Percentiles rank a stretch among this genome's conserved stretches.
phyloP scores from a whole-genome alignment of 2,329 filamentous ascomycete species.

The Ustulina deusta region DNA sequence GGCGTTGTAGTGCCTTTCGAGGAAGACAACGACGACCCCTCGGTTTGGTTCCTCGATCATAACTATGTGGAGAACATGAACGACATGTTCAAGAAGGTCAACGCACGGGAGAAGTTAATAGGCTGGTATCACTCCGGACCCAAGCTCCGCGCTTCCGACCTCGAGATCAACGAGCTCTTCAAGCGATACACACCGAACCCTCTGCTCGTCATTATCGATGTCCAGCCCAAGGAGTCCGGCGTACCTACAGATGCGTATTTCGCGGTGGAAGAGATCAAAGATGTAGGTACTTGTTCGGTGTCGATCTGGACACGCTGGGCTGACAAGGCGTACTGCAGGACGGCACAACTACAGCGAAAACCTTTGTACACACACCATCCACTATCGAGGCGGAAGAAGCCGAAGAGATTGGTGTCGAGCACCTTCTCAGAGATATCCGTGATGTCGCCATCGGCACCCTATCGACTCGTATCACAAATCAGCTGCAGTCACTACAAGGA shows the following conservation, averaged over 20 bases:
- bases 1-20: constrained; percentile 85
- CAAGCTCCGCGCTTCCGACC: constrained; percentile 93
- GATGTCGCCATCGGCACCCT: constrained; percentile 97
- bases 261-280: constrained; percentile 99
- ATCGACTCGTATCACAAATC: constrained; percentile 95
- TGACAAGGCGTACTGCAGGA: constrained; percentile 69
- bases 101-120: constrained; percentile 97
- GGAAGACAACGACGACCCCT: constrained; percentile 98
- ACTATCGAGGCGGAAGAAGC: constrained; percentile 99
- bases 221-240: constrained; percentile 96
- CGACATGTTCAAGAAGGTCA: constrained; percentile 99
- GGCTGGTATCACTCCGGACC: constrained; percentile 99
- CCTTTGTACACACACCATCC: constrained; percentile 97
- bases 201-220: constrained; percentile 96
- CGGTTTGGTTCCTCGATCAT: constrained; percentile 99
- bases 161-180: constrained; percentile 99
- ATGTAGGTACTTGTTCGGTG: constrained; percentile 69
- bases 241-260: constrained; percentile 99
- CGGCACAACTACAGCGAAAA: constrained; percentile 95
- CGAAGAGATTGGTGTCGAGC: constrained; percentile 98
- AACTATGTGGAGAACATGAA: constrained; percentile 99
- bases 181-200: constrained; percentile 99
- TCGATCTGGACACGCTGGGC: not conserved
- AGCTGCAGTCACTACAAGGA: constrained; percentile 96
- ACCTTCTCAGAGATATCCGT: constrained; percentile 95